Conservation (phyloP, 2,329 filamentous ascomycete species). For the Aspergillus unguis region DNA sequence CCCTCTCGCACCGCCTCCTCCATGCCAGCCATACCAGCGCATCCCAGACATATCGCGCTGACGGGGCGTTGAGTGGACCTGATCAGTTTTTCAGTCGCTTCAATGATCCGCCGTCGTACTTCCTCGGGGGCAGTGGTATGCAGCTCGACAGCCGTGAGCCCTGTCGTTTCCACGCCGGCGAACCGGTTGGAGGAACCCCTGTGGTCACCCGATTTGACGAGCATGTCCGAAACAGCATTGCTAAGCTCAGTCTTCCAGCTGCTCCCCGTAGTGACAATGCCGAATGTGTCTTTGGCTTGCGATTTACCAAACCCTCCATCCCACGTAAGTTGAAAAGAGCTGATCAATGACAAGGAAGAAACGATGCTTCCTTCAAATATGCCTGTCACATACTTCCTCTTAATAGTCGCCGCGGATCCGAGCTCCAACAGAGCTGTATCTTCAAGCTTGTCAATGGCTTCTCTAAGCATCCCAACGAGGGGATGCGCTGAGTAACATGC, state of each 20-base stretch:
- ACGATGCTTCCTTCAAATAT: conserved; percentile 85
- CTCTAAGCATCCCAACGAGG: conserved; percentile 62
- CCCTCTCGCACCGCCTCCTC: conserved; percentile 71
- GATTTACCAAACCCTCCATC: conserved; percentile 26
- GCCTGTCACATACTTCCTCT: conserved; percentile 62
- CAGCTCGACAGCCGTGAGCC: conserved; percentile 74
- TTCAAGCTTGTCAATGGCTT: conserved; percentile 34
- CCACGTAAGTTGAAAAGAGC: conserved; percentile 35
- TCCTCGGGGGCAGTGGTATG: conserved; percentile 65
- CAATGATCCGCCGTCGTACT: conserved; percentile 63
- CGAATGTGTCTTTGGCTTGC: conserved; percentile 57
- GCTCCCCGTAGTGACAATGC: conserved; percentile 82
- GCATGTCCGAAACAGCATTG: conserved; percentile 60
- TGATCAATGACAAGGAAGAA: conserved; percentile 56
- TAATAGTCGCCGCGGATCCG: conserved; percentile 21
- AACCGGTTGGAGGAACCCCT: conserved; percentile 53
- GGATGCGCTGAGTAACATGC: conserved; percentile 87
- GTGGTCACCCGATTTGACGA: conserved; percentile 50
- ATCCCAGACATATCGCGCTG: conserved; percentile 74
- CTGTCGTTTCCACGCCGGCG: conserved; percentile 77
- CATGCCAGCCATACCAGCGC: conserved; percentile 86
- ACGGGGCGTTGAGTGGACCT: conserved; percentile 49
- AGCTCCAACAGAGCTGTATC: conserved; percentile 18
- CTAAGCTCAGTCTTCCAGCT: conserved; percentile 75
- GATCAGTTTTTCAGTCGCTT: conserved; percentile 67